Conservation (phyloP, 2,329 filamentous ascomycete species). For the Oidium heveae region DNA sequence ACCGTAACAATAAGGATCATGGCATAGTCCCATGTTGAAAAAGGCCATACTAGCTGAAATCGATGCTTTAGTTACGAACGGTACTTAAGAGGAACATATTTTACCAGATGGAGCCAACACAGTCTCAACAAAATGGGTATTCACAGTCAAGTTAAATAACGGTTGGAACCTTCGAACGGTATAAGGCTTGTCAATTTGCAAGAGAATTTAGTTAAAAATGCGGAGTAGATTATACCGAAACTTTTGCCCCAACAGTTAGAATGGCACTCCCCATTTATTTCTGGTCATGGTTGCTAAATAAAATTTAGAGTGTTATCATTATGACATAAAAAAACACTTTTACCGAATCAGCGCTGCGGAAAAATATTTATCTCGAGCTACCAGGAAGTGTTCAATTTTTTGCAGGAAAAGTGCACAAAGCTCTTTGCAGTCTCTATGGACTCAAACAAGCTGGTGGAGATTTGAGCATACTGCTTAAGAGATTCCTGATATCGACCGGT, state of each 20-base stretch:
- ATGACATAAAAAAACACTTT: constrained; percentile 1
- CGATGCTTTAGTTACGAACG: neutral
- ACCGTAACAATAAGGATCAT: too few relatives aligned
- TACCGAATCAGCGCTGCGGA: neutral
- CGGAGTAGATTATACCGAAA: neutral
- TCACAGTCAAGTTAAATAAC: neutral
- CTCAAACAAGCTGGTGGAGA: neutral
- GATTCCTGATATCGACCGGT: neutral
- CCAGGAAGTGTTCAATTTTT: neutral
- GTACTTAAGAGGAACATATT: neutral
- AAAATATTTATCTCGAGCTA: neutral
- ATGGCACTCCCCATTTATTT: neutral
- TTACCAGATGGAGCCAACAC: neutral
- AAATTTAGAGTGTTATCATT: neutral
- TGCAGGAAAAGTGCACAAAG: neutral
- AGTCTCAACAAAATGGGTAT: neutral
- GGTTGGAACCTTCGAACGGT: neutral
- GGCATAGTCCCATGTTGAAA: too few relatives aligned
- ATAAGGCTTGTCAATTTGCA: neutral
- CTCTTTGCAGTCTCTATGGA: neutral
- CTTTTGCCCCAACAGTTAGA: too few relatives aligned
- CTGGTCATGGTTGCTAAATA: neutral
- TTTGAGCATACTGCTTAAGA: neutral
- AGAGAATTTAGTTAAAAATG: neutral
- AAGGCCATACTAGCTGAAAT: too few relatives aligned